Evolutionary conservation across 2,329 filamentous ascomycete species (phyloP).

Genomic region (Talaromyces albobiverticillius): DNA sequence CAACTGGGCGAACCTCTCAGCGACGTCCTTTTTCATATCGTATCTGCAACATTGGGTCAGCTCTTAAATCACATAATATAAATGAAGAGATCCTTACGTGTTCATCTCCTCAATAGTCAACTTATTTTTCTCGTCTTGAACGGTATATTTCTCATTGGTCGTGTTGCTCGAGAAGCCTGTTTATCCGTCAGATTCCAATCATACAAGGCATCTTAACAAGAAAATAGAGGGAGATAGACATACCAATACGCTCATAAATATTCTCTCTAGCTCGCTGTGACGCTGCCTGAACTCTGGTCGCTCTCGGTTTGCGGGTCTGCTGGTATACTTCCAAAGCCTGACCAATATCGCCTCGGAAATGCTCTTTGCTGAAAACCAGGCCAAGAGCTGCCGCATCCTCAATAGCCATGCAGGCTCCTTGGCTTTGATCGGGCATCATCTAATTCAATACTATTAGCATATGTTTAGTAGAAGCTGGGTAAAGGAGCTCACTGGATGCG

Average conservation of each 20-base stretch:
- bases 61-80: not conserved
- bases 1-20: constrained; percentile 45
- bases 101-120: constrained; percentile 71
- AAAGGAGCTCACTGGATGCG: constrained; percentile 46
- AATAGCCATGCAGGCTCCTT: constrained; percentile 68
- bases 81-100: constrained; percentile 42
- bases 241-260: constrained; percentile 62
- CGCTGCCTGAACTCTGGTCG: constrained; percentile 56
- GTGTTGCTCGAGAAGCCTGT: constrained; percentile 59
- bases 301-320: constrained; percentile 54
- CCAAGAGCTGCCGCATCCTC: constrained; percentile 64
- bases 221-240: too few relatives aligned
- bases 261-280: constrained; percentile 59
- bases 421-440: constrained; percentile 68
- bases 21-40: constrained; percentile 58
- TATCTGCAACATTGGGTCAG: constrained; percentile 40
- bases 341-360: constrained; percentile 49
- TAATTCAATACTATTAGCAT: not conserved
- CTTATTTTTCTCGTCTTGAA: constrained; percentile 59
- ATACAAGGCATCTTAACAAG: too few relatives aligned
- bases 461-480: not conserved
- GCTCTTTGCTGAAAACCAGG: constrained; percentile 54
- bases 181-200: not conserved
- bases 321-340: constrained; percentile 53
- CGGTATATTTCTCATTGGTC: constrained; percentile 56